These are phyloP conservation scores for Magnusiomyces paraingens DNA, from an alignment of 1,139 yeast species.

Conservation along the genomic window DNA sequence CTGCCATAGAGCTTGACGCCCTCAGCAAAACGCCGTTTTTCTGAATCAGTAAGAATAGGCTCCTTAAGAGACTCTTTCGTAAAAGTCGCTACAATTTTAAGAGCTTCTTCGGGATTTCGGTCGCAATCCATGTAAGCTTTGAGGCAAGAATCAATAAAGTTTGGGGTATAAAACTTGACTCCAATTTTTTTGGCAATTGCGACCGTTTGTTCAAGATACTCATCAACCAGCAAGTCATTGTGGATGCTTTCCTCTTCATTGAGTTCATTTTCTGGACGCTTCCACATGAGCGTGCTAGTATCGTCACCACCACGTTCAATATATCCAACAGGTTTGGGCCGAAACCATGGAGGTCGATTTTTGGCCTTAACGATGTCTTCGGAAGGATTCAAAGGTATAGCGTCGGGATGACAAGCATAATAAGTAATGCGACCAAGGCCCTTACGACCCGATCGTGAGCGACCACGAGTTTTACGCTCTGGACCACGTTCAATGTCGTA, in stretches of 20 bases:
- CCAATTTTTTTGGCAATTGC: constrained; percentile 50
- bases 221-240: constrained; percentile 38
- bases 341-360: constrained; percentile 68
- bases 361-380: constrained; percentile 42
- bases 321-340: constrained; percentile 71
- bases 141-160: constrained; percentile 69
- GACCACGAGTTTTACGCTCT: constrained; percentile 22
- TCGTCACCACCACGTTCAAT: constrained; percentile 80
- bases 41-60: constrained; percentile 65
- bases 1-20: constrained; percentile 73
- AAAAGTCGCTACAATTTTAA: constrained; percentile 37
- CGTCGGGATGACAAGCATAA: not conserved
- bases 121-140: constrained; percentile 46
- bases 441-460: constrained; percentile 2
- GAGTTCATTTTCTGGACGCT: constrained; percentile 30
- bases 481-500: constrained; percentile 42
- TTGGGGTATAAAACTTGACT: constrained; percentile 51
- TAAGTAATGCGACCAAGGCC: not conserved
- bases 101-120: constrained; percentile 47
- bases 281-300: constrained; percentile 69
- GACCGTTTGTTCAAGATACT: constrained; percentile 49
- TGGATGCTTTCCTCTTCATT: constrained; percentile 7
- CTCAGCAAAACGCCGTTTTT: constrained; percentile 61
- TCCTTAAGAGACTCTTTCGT: constrained; percentile 60
- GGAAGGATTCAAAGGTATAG: not conserved